Evolutionary conservation across 2,329 filamentous ascomycete genomes (phyloP), one percentile per base, ranked within the genome.

Genomic region (Coniochaeta sp.): DNA sequence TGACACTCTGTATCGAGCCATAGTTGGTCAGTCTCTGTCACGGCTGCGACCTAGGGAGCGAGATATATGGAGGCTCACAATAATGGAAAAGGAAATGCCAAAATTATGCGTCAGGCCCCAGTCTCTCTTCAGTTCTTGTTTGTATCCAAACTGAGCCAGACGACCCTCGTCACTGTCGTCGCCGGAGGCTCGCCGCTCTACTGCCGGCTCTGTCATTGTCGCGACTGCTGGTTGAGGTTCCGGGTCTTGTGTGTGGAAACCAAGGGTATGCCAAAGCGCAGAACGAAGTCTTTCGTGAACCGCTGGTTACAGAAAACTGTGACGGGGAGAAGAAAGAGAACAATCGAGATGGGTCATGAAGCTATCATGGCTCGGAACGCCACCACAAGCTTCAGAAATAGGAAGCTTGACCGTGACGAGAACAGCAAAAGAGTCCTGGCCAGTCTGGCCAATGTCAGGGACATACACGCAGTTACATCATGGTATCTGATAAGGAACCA

Each of bases 51-150:
- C 28, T 28, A 36, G 12, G 36, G 34, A 14, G 40, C 19, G 40
- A 17, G 52, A 14, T n/a, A 26, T 2, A n/a, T 14, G 26, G 40
- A 42, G 10, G 70, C 79, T 63, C 66, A 82, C 80, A 67, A 86
- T 85, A 65, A 86, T 85, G 6, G 81, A 83, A 67, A 85, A 86
- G 0, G 81, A 85, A 7, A 85, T 81, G 30, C 83, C 83, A 71
- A 86, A 86, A 66, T 85, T 86, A 65, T 86, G 83, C 58, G 80
- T 72, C 61, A 85, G 65, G 4, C 80, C 78, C 83, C 83, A 86
- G 68, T 84, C 81, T 56, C 83, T 75, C 38, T 78, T 76, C 63
- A 86, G 69, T 65, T 85, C 82, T 62, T 86, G 83, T 67, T 83
- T 81, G 69, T 86, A 87, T 1, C 84, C 84, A 65, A 86, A 77